Conservation (phyloP, 2,329 filamentous ascomycete genomes). For the Fusarium pilosicola region DNA sequence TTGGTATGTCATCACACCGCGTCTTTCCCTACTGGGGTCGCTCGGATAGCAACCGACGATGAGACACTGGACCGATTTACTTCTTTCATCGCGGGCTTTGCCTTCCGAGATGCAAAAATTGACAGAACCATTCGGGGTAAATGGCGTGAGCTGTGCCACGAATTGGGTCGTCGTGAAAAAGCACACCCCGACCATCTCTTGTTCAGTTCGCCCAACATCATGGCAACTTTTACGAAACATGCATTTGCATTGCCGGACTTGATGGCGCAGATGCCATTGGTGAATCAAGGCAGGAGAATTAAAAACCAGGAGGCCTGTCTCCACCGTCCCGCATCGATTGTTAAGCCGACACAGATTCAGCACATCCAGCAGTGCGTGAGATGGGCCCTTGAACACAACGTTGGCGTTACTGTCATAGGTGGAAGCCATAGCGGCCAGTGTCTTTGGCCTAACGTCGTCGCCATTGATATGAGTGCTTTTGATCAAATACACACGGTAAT, state of each 20-base stretch:
- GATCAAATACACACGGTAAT: constrained; percentile 60
- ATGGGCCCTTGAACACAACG: constrained; percentile 62
- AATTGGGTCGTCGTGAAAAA: constrained; percentile 54
- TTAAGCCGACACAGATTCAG: constrained; percentile 57
- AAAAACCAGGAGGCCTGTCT: constrained; percentile 64
- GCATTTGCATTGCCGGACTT: constrained; percentile 57
- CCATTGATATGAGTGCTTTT: constrained; percentile 71
- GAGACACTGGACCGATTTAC: constrained; percentile 60
- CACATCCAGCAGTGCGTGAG: constrained; percentile 65
- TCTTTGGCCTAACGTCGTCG: constrained; percentile 60
- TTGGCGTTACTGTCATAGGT: constrained; percentile 63
- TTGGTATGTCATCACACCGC: constrained; percentile 60
- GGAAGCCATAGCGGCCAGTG: constrained; percentile 72
- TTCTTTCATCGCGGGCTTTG: constrained; percentile 61
- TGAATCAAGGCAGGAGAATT: constrained; percentile 45
- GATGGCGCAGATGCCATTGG: constrained; percentile 52
- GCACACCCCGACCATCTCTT: constrained; percentile 51
- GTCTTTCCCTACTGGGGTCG: constrained; percentile 57
- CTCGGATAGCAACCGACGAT: constrained; percentile 57
- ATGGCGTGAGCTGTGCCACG: constrained; percentile 64
- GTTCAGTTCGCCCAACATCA: constrained; percentile 62
- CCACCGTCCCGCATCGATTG: constrained; percentile 54
- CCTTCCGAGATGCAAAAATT: constrained; percentile 45
- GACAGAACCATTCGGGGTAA: constrained; percentile 48
- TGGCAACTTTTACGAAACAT: constrained; percentile 61